Base-by-base conservation (phyloP, 768 basidiomycete species). In the Suillus luteus region DNA sequence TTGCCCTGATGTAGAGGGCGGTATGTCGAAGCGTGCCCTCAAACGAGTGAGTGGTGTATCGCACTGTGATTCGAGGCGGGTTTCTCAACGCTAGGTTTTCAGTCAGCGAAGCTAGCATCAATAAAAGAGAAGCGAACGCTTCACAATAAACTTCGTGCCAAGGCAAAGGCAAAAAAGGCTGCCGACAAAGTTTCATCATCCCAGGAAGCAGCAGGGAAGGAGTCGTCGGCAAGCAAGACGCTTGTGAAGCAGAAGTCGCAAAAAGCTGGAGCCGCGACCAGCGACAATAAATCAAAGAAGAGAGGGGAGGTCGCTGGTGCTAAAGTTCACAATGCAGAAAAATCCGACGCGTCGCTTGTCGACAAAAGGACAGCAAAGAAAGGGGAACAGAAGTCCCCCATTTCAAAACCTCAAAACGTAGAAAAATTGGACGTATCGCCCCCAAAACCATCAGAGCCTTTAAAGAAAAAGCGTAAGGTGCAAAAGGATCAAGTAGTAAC, bases 21-120 rank as follows among this genome's bases (percentile, higher is more conserved):
- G 72, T 65, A 48, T 73, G 66, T 91, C 89, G 2, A 90, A 85
- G 68, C 83, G 89, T 57, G 83, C 83, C 4, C 75, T 83, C 65
- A 91, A 89, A 73, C 82, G 86, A 75, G 91, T 88, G 68, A 27
- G 81, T 69, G n/a, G 14, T 51, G 4, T 63, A 44, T 55, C 17
- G n/a, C 17, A 33, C 1, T 61, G 17, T 60, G 6, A 54, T n/a
- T 14, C 35, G 41, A 10, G 10, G 38, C 17, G 6, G 3, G 11
- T 1, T 58, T 58, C 24, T 41, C 5, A 58, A 58, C 17, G 9
- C 15, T 17, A 8, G 1, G 5, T 64, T 57, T 46, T 41, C 67
- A 88, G 85, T 81, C 81, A 78, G 81, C 77, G 10, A 83, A 82
- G 62, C 76, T 80, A 49, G 79, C 70, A 7, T 70, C 74, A 35